Evolutionary conservation across 1,139 yeast species (phyloP), one percentile per base, ranked within the genome.

Genomic region (Candida pseudoviswanathii): DNA sequence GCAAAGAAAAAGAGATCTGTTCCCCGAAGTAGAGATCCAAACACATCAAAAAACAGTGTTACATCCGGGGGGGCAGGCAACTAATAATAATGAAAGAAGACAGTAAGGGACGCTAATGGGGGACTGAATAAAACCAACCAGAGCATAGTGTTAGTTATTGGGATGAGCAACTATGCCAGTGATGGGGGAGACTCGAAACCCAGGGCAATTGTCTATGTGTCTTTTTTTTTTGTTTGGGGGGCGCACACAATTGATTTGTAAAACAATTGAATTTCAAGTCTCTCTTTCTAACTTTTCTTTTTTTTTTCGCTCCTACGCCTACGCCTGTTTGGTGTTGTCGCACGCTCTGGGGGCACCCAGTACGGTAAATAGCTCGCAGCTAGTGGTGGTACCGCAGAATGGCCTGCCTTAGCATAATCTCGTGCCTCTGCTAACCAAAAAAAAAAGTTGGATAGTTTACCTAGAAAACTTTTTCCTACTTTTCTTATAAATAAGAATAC

Each of bases 201-300:
- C 16, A 16, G 16, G 16, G 16, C 16, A 16, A 16, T 16, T 16
- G 16, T 16, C 2, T 16, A 16, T 16, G 16, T 16, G 16, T 16
- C 16, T 16, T 2, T 21, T 34, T 6, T 10, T 34, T 34, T 34
- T 21, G 2, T 33, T 31, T 31, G 11, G 9, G 37, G 27, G 41
- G 41, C 41, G 41, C 41, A 37, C 31, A 25, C 25, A 36, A 36
- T 36, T 36, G 40, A 36, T 37, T 37, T 37, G 41, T 37, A 37
- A 37, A 24, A 37, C 41, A 37, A 24, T 37, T 37, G 41, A 37
- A 25, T 37, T 37, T 37, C 41, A 37, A 25, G 41, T 37, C 11
- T 10, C 10, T 37, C 11, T 37, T 25, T 10, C 26, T 25, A 16
- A 24, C 27, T 37, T 37, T 37, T n/a, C 24, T 37, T 37, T n/a